A percentile compares a stretch with the other conserved stretches of the same genome.
These are phyloP conservation scores for Solanum chmielewskii DNA, from an alignment of 257 asterid species.

Conservation along the genomic window DNA sequence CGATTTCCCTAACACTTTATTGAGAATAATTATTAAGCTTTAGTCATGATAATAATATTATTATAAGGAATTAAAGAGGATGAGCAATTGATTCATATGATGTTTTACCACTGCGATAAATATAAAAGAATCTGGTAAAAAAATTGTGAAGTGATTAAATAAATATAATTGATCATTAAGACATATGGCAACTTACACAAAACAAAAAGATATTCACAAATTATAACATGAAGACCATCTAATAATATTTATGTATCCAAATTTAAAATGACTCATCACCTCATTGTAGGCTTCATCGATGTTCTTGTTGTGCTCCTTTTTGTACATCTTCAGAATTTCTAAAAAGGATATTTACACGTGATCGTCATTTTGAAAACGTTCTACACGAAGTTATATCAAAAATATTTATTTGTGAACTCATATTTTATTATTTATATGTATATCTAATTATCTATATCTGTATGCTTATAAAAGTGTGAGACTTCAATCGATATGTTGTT, in stretches of 20 bases:
- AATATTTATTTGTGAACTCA: background rate
- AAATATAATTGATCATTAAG: conserved; percentile 72
- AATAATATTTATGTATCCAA: background rate
- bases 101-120: conserved; percentile 35
- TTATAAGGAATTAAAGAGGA: background rate
- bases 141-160: conserved; percentile 68
- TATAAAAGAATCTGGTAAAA: conserved; percentile 61
- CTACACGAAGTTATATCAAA: background rate
- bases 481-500: background rate
- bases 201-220: background rate
- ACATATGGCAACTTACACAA: conserved; percentile 61
- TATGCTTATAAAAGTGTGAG: background rate
- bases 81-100: background rate
- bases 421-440: background rate
- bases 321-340: conserved; percentile 82
- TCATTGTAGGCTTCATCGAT: conserved; percentile 80
- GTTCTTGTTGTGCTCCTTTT: conserved; percentile 84
- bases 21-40: background rate
- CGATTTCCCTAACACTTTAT: background rate
- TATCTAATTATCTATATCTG: background rate
- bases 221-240: background rate
- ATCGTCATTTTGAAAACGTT: conserved; percentile 66
- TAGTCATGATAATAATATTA: background rate
- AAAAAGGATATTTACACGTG: conserved; percentile 80
- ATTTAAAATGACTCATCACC: conserved; percentile 14